Conservation (phyloP, 2,329 filamentous ascomycete species). For the Penicillium polonicum region DNA sequence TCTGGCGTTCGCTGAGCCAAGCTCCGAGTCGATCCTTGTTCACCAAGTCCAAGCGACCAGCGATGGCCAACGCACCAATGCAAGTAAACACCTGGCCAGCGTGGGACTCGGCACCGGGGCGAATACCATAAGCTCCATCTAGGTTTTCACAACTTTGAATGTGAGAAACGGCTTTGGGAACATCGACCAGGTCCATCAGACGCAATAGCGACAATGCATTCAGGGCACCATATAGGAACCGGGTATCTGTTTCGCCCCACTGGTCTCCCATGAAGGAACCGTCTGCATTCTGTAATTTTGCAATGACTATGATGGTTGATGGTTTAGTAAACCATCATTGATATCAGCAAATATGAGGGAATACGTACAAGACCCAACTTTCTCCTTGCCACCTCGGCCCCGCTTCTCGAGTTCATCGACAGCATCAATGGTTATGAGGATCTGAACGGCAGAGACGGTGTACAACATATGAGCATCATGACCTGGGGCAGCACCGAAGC, state of each 20-base stretch:
- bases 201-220: slow-evolving; percentile 84
- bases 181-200: slow-evolving; percentile 69
- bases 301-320: slow-evolving; percentile 60
- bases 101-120: slow-evolving; percentile 89
- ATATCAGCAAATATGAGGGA: slow-evolving; percentile 9
- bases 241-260: slow-evolving; percentile 94
- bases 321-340: slow-evolving; percentile 18
- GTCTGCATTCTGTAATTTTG: slow-evolving; percentile 76
- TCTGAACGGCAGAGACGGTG: slow-evolving; percentile 92
- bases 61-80: slow-evolving; percentile 81
- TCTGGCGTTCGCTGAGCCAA: slow-evolving; percentile 92
- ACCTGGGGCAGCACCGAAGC: slow-evolving; percentile 88
- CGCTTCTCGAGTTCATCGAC: slow-evolving; percentile 75
- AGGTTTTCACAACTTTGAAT: slow-evolving; percentile 84
- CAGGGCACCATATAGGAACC: slow-evolving; percentile 87
- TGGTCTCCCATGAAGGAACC: slow-evolving; percentile 92
- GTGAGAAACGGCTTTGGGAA: slow-evolving; percentile 76
- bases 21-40: slow-evolving; percentile 77
- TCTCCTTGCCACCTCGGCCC: slow-evolving; percentile 64
- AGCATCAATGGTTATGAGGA: slow-evolving; percentile 81
- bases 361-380: slow-evolving; percentile 73
- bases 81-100: slow-evolving; percentile 96
- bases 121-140: slow-evolving; percentile 88
- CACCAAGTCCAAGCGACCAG: slow-evolving; percentile 74
- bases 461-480: slow-evolving; percentile 97